Conservation (phyloP, 2,329 filamentous ascomycete species). For the Colletotrichum destructivum region DNA sequence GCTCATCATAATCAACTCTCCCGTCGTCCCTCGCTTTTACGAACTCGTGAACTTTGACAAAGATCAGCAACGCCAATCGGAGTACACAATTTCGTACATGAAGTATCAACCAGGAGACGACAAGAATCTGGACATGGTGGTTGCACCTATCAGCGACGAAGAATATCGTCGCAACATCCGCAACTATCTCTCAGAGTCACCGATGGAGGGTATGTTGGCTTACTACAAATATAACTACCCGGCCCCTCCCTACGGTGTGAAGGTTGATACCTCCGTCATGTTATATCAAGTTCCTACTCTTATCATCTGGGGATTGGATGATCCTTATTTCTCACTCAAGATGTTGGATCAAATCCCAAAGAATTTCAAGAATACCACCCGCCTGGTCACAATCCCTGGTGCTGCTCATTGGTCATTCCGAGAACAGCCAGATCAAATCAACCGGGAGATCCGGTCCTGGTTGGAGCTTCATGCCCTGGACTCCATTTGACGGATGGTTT, state of each 20-base stretch:
- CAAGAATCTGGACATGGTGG: background rate
- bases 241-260: background rate
- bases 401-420: conserved; percentile 4
- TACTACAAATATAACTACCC: conserved; percentile 13
- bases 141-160: background rate
- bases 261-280: conserved; percentile 2
- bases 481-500: background rate
- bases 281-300: background rate
- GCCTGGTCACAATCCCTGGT: background rate
- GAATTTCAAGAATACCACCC: background rate
- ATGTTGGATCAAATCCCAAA: background rate
- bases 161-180: background rate
- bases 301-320: background rate
- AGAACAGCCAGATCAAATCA: background rate
- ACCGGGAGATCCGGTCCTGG: conserved; percentile 15
- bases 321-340: background rate
- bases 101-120: background rate
- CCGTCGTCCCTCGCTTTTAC: conserved; percentile 7
- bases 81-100: conserved; percentile 7
- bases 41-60: background rate
- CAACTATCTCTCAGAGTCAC: conserved; percentile 9
- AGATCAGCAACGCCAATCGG: background rate
- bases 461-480: background rate
- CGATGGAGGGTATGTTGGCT: conserved; percentile 6
- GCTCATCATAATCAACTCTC: conserved; percentile 12